Conservation (phyloP, 176 grass and related monocot genomes). For the Rhynchospora tenuis region DNA sequence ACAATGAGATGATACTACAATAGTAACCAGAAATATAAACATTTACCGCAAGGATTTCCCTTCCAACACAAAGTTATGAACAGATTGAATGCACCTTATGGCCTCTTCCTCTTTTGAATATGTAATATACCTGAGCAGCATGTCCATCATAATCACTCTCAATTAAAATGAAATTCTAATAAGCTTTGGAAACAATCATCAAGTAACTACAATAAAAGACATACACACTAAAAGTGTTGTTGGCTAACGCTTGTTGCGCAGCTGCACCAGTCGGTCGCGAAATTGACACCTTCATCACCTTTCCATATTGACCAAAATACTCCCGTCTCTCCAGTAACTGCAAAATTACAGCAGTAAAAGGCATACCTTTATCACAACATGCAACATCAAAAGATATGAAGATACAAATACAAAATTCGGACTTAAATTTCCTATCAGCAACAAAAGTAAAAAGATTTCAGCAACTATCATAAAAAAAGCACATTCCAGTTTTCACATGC, state of each 20-base stretch:
- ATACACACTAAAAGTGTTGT: conserved; percentile 83
- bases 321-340: conserved; percentile 90
- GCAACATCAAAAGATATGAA: background rate
- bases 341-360: background rate
- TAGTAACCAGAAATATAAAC: conserved; percentile 19
- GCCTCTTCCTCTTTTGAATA: conserved; percentile 98
- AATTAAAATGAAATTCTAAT: background rate
- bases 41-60: conserved; percentile 83
- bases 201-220: conserved; percentile 15
- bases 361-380: background rate
- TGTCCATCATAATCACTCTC: background rate
- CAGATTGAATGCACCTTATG: conserved; percentile 88
- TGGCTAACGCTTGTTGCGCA: conserved; percentile 68
- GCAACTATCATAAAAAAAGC: background rate
- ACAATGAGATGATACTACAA: background rate
- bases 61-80: conserved; percentile 96
- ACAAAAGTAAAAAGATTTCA: background rate
- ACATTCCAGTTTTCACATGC: background rate
- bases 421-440: background rate
- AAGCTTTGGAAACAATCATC: background rate
- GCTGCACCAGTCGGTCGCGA: conserved; percentile 53
- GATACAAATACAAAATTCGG: background rate
- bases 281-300: conserved; percentile 94
- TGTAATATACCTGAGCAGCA: conserved; percentile 79
- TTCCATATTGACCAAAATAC: conserved; percentile 99